phyloP scores from a whole-genome alignment of 1,139 yeast species.

The Blastobotrys capitulatus region DNA sequence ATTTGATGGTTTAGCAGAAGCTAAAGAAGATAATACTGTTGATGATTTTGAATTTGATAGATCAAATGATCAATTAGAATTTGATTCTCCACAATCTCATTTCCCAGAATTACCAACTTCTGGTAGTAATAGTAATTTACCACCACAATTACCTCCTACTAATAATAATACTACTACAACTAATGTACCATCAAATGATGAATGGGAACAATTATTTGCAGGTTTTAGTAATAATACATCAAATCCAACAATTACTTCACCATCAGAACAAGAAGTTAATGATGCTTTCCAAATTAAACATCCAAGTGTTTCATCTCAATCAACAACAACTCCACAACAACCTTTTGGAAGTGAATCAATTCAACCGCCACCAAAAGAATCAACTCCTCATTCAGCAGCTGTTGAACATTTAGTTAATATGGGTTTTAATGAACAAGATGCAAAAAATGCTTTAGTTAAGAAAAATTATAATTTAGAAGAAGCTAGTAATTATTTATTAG shows the following conservation, averaged over 20 bases:
- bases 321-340: conserved; percentile 6
- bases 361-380: conserved; percentile 8
- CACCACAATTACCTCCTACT: conserved; percentile 2
- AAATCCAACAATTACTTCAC: not conserved
- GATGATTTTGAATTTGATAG: conserved; percentile 17
- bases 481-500: conserved; percentile 79
- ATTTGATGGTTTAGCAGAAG: conserved; percentile 25
- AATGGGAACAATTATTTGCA: conserved; percentile 93
- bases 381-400: conserved; percentile 30
- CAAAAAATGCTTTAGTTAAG: conserved; percentile 59
- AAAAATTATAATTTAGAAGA: conserved; percentile 73
- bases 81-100: not conserved
- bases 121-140: not conserved
- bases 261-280: conserved; percentile 18
- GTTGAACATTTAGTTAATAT: conserved; percentile 77
- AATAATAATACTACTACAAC: no score
- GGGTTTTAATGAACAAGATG: conserved; percentile 74
- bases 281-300: conserved; percentile 22
- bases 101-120: not conserved
- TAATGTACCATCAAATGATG: conserved; percentile 41
- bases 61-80: not conserved
- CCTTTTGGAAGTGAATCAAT: conserved; percentile 14
- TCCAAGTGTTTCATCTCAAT: not conserved
- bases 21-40: conserved; percentile 20
- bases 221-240: conserved; percentile 64